These are phyloP conservation scores for Nigrospora osmanthi DNA, from an alignment of 2,329 filamentous ascomycete genomes.

Conservation along the genomic window DNA sequence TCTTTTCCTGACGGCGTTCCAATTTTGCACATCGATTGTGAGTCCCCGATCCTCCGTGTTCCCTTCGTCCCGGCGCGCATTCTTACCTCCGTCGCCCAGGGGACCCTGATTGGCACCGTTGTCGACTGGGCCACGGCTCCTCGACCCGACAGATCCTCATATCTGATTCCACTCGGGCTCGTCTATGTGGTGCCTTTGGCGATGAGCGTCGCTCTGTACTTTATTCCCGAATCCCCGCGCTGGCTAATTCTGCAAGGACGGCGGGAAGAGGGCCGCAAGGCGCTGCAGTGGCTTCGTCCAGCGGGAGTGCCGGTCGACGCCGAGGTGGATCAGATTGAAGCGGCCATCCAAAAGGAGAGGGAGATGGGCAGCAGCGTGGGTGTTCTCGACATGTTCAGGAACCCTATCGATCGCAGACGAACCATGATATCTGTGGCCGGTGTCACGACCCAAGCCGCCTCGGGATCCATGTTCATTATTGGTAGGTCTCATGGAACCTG, in stretches of 20 bases:
- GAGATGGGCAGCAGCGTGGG: constrained; percentile 23
- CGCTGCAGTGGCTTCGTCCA: constrained; percentile 26
- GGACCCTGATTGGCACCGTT: constrained; percentile 33
- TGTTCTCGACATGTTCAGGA: constrained; percentile 34
- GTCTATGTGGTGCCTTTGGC: constrained; percentile 20
- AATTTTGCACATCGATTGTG: constrained; percentile 38
- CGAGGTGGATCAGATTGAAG: constrained; percentile 24
- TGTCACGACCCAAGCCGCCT: constrained; percentile 35
- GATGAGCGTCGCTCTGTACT: constrained; percentile 17
- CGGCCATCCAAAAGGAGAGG: constrained; percentile 24
- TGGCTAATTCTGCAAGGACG: constrained; percentile 19
- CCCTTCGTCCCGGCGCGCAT: background rate
- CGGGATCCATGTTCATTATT: constrained; percentile 36
- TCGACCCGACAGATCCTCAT: constrained; percentile 19
- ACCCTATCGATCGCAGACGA: constrained; percentile 33
- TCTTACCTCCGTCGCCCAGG: constrained; percentile 16
- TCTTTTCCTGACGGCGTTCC: constrained; percentile 37
- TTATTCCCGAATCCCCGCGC: constrained; percentile 23
- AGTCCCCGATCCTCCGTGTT: background rate
- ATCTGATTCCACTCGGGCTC: constrained; percentile 21
- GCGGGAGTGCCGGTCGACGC: constrained; percentile 18
- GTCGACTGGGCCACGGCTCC: constrained; percentile 27
- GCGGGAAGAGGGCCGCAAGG: constrained; percentile 21
- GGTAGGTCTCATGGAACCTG: constrained; percentile 14
- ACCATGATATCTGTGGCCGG: constrained; percentile 32